A percentile compares a stretch with the other conserved stretches of the same genome.
These are phyloP conservation scores for Trichoderma aggressivum DNA, from an alignment of 2,329 filamentous ascomycete genomes.

Conservation along the genomic window DNA sequence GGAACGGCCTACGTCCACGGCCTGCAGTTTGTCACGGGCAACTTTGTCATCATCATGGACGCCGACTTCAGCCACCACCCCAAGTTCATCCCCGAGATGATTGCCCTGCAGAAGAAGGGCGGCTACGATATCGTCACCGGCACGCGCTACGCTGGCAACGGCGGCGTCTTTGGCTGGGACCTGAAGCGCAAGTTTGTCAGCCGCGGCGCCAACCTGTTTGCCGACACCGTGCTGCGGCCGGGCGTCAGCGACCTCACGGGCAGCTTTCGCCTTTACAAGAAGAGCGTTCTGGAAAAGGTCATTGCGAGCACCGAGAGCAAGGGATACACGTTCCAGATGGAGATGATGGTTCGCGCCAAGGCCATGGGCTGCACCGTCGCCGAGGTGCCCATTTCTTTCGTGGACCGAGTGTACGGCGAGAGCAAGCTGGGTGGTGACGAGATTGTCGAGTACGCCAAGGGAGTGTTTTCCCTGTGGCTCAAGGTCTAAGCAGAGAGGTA, in stretches of 20 bases:
- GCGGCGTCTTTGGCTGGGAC: conserved; percentile 95
- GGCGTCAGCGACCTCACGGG: conserved; percentile 95
- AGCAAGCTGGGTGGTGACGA: conserved; percentile 92
- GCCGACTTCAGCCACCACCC: conserved; percentile 99
- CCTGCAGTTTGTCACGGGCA: conserved; percentile 82
- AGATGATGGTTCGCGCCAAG: conserved; percentile 97
- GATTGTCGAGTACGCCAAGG: conserved; percentile 95
- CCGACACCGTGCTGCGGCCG: conserved; percentile 87
- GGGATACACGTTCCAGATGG: conserved; percentile 99
- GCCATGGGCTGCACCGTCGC: conserved; percentile 91
- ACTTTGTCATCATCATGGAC: conserved; percentile 99
- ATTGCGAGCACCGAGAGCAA: conserved; percentile 91
- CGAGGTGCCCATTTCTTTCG: conserved; percentile 94
- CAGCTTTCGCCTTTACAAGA: conserved; percentile 93
- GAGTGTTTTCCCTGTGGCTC: conserved; percentile 72
- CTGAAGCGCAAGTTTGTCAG: conserved; percentile 83
- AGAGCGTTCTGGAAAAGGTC: conserved; percentile 80
- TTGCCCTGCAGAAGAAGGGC: conserved; percentile 69
- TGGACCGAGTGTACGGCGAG: conserved; percentile 92
- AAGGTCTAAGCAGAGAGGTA: conserved; percentile 54
- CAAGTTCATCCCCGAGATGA: conserved; percentile 97
- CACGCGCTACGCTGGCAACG: conserved; percentile 84
- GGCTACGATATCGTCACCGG: conserved; percentile 97
- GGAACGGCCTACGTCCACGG: conserved; percentile 96
- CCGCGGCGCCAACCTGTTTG: conserved; percentile 89